These are phyloP conservation scores for Xylaria scruposa DNA, from an alignment of 495 filamentous ascomycete species.

Conservation along the genomic window DNA sequence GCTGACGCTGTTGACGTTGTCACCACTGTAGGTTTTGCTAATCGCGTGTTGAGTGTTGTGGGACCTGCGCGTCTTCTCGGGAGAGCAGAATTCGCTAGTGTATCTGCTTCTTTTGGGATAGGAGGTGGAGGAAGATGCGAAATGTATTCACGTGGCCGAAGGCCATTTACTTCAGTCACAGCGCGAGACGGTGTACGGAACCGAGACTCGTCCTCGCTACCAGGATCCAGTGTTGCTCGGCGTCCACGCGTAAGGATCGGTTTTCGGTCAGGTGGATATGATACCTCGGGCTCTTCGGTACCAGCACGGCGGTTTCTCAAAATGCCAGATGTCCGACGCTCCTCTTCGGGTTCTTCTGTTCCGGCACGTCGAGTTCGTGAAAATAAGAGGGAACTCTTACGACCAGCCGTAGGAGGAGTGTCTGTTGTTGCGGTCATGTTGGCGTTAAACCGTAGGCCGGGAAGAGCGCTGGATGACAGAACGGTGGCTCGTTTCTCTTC, in stretches of 20 bases:
- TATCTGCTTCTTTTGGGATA: constrained; percentile 34
- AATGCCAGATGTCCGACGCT: constrained; percentile 52
- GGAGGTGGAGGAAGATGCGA: constrained; percentile 39
- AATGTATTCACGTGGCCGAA: constrained; percentile 41
- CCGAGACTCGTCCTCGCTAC: constrained; percentile 54
- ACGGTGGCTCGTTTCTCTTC: constrained; percentile 75
- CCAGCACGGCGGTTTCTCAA: constrained; percentile 51
- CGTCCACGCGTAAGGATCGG: constrained; percentile 49
- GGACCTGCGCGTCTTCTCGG: constrained; percentile 50
- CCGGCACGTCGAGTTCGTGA: constrained; percentile 50
- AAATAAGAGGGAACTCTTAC: constrained; percentile 55
- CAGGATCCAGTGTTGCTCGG: constrained; percentile 51
- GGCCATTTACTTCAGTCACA: constrained; percentile 60
- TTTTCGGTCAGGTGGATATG: constrained; percentile 45
- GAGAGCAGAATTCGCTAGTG: constrained; percentile 47
- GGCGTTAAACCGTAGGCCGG: constrained; percentile 46
- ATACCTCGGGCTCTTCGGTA: constrained; percentile 58
- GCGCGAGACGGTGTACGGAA: constrained; percentile 63
- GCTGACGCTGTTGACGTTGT: constrained; percentile 31
- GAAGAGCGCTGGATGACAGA: constrained; percentile 53
- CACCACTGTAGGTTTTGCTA: constrained; percentile 39
- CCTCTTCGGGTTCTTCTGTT: constrained; percentile 55
- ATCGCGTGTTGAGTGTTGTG: constrained; percentile 45
- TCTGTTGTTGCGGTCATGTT: constrained; percentile 40
- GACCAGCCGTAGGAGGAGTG: constrained; percentile 37